Evolutionary conservation across 192 early-diverging fungal species (phyloP).

Genomic region (Rhizoclosmatium sp.): DNA sequence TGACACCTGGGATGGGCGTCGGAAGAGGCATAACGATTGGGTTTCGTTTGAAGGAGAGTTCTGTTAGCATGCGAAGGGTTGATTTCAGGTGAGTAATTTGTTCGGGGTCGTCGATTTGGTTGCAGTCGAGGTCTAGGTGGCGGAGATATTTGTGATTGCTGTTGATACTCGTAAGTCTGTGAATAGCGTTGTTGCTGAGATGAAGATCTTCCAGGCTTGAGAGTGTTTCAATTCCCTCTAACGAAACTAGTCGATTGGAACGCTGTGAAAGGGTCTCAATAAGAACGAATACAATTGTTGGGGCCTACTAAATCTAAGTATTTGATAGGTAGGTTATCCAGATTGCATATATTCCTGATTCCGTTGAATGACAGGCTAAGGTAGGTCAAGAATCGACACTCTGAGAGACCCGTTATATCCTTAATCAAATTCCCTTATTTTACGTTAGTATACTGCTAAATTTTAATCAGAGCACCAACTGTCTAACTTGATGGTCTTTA

Average conservation of each 20-base stretch:
- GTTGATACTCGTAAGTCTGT: slow-evolving; percentile 33
- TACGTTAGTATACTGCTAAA: not conserved
- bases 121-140: slow-evolving; percentile 45
- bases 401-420: slow-evolving; percentile 43
- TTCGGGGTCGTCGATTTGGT: slow-evolving; percentile 40
- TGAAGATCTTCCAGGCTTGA: slow-evolving; percentile 50
- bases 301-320: slow-evolving; percentile 48
- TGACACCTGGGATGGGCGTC: slow-evolving; percentile 28
- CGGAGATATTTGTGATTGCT: slow-evolving; percentile 42
- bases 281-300: slow-evolving; percentile 5
- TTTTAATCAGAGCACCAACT: slow-evolving; percentile 11
- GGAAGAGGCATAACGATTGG: slow-evolving; percentile 40
- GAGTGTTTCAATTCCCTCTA: slow-evolving; percentile 55
- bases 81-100: slow-evolving; percentile 38
- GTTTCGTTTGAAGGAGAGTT: slow-evolving; percentile 47
- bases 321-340: slow-evolving; percentile 55
- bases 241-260: slow-evolving; percentile 46
- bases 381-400: slow-evolving; percentile 55
- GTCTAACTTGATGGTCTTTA: slow-evolving; percentile 53
- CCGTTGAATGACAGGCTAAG: slow-evolving; percentile 54
- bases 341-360: slow-evolving; percentile 48
- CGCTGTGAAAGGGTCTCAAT: slow-evolving; percentile 30
- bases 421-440: slow-evolving; percentile 45
- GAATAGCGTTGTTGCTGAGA: slow-evolving; percentile 52
- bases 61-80: slow-evolving; percentile 42